Evolutionary conservation across 352 stramenopile genomes (phyloP).

Genomic region (Phytophthora vignae): DNA sequence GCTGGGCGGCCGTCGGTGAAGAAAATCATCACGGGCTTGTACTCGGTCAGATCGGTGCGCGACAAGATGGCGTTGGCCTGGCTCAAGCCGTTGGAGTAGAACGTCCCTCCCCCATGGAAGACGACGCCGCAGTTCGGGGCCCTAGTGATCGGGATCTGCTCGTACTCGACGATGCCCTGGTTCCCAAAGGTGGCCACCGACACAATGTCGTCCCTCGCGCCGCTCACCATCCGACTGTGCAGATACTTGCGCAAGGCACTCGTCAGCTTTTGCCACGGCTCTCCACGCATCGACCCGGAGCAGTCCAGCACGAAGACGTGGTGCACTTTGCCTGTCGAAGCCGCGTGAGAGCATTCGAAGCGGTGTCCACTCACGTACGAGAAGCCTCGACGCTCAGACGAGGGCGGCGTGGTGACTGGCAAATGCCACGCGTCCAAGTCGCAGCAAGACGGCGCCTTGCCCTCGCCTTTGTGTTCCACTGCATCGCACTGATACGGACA

Average conservation of each 20-base stretch:
- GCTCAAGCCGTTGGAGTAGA: conserved; percentile 43
- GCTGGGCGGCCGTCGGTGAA: conserved; percentile 55
- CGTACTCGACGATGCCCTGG: conserved; percentile 36
- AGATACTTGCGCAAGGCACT: conserved; percentile 41
- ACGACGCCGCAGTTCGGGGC: conserved; percentile 4
- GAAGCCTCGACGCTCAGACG: not conserved
- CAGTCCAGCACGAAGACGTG: conserved; percentile 62
- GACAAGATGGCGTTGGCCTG: conserved; percentile 49
- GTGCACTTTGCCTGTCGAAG: conserved; percentile 27
- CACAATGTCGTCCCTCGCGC: conserved; percentile 40
- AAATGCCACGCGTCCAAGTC: conserved; percentile 46
- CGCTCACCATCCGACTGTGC: conserved; percentile 34
- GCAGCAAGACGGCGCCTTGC: conserved; percentile 33
- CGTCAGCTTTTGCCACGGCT: conserved; percentile 36
- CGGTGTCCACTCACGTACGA: conserved; percentile 43
- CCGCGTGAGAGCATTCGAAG: conserved; percentile 48
- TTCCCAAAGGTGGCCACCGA: conserved; percentile 53
- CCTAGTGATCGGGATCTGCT: conserved; percentile 2
- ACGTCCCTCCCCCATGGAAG: conserved; percentile 42
- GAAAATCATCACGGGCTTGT: conserved; percentile 54
- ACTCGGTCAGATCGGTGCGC: conserved; percentile 33
- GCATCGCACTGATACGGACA: conserved; percentile 49
- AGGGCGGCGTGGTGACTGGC: not conserved
- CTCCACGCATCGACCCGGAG: conserved; percentile 55
- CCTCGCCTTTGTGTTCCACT: conserved; percentile 36